Percentiles rank a stretch among this genome's conserved stretches.
Evolutionary conservation across 257 asterid species (phyloP).

Genomic region (Solanum sejunctum): DNA sequence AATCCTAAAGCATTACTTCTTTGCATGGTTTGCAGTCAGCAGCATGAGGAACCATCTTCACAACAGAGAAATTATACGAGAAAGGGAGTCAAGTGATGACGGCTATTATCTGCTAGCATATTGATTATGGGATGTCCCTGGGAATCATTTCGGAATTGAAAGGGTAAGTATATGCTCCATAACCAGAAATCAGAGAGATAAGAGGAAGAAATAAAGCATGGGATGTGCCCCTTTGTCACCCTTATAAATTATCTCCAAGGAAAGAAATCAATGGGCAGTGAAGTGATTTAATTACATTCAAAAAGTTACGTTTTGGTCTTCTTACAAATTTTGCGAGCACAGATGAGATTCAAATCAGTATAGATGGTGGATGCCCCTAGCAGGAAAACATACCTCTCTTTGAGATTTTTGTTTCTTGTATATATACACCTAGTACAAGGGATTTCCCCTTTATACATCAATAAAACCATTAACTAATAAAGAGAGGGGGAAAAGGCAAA

Average conservation of each 20-base stretch:
- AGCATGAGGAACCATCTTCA: not conserved
- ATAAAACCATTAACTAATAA: not conserved
- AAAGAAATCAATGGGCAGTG: not conserved
- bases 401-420: not conserved
- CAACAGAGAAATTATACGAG: not conserved
- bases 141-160: not conserved
- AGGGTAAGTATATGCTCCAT: not conserved
- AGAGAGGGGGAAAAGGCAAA: not conserved
- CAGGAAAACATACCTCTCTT: not conserved
- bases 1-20: not conserved
- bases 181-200: not conserved
- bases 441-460: not conserved
- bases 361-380: not conserved
- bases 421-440: not conserved
- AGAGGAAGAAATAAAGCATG: not conserved
- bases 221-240: not conserved
- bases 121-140: not conserved
- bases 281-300: not conserved
- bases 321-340: not conserved
- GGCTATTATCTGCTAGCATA: not conserved
- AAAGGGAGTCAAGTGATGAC: not conserved
- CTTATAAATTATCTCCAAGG: not conserved
- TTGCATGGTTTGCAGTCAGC: not conserved
- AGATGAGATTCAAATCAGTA: not conserved
- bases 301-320: not conserved